Evolutionary conservation across 1,284 basidiomycete species (phyloP).

Genomic region (Malassezia brasiliensis): DNA sequence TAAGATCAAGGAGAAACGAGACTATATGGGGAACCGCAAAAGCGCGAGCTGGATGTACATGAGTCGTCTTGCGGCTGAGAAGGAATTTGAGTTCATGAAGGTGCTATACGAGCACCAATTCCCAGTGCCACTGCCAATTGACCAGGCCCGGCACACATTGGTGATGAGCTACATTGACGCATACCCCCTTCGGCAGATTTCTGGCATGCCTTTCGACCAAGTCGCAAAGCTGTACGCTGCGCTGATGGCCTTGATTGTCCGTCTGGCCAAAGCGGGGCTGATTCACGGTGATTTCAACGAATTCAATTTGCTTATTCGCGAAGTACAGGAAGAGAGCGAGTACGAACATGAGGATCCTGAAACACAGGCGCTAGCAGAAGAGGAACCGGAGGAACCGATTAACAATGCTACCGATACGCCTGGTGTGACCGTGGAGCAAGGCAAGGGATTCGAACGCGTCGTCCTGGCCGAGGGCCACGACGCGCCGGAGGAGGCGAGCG

Average conservation of each 20-base stretch:
- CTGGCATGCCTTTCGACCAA: constrained; percentile 62
- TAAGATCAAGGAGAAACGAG: constrained; percentile 89
- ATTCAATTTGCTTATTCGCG: constrained; percentile 90
- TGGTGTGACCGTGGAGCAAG: constrained; percentile 21
- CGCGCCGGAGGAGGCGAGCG: neutral
- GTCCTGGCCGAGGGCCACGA: constrained; percentile 11
- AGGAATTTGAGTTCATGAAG: constrained; percentile 99
- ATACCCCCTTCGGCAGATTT: constrained; percentile 89
- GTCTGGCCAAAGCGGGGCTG: constrained; percentile 79
- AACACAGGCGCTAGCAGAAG: neutral
- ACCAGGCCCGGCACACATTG: constrained; percentile 86
- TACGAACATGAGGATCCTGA: constrained; percentile 7
- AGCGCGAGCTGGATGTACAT: constrained; percentile 99
- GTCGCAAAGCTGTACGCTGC: constrained; percentile 78
- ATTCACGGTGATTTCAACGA: constrained; percentile 99
- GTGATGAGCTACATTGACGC: constrained; percentile 93
- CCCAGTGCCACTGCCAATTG: constrained; percentile 84
- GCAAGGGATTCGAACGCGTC: constrained; percentile 37
- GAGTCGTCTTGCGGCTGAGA: constrained; percentile 87
- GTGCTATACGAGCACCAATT: constrained; percentile 86
- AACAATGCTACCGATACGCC: constrained; percentile 13
- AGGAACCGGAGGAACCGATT: constrained; percentile 12
- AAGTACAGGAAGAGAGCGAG: constrained; percentile 17
- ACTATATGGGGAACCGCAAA: constrained; percentile 90
- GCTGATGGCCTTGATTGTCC: constrained; percentile 91